Evolutionary conservation across 2,329 filamentous ascomycete genomes (phyloP), one percentile per base, ranked within the genome.

Genomic region (Hypoxylon sp.): DNA sequence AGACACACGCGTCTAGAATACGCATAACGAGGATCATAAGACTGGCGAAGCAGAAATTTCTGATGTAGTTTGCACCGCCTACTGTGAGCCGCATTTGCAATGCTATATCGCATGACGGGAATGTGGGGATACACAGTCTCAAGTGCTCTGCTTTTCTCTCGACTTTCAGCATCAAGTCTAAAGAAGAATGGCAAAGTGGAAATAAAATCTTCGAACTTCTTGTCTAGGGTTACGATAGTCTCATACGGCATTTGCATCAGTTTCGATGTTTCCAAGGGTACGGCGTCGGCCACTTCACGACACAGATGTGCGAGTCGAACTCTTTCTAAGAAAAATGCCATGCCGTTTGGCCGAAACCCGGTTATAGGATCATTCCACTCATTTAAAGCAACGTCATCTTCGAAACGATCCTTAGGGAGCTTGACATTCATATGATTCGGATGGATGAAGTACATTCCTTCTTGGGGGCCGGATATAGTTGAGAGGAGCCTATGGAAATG

Each of bases 401-500:
- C 60, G 48, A 65, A 48, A 21, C 51, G 56, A 23, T 70, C 63
- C 23, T 57, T 70, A 1, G 71, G 69, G 11, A 70, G 50, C 7
- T 30, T 63, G 28, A 72, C 60, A 10, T 66, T 51, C 2, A 73
- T 58, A 34, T 72, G 71, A 43, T 67, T 67, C 5, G 63, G 65
- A 38, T 73, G 62, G n/a, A 73, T 72, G 41, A 65, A 67, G 34
- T 73, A 73, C 59, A 66, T 70, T 23, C 71, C 71, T 60, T 68
- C 67, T 49, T 70, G 69, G 6, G 69, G 71, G 1, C 69, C 71
- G 9, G 64, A 73, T 63, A 58, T 74, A 23, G 65, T 73, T 52
- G 68, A 73, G 41, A 62, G 68, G 49, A 67, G 59, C 70, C 71
- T 73, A 41, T 5, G 7, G n/a, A 41, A 9, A 38, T 23, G 23